Conservation (phyloP, 2,329 filamentous ascomycete species). For the Incumbomyces lentus region DNA sequence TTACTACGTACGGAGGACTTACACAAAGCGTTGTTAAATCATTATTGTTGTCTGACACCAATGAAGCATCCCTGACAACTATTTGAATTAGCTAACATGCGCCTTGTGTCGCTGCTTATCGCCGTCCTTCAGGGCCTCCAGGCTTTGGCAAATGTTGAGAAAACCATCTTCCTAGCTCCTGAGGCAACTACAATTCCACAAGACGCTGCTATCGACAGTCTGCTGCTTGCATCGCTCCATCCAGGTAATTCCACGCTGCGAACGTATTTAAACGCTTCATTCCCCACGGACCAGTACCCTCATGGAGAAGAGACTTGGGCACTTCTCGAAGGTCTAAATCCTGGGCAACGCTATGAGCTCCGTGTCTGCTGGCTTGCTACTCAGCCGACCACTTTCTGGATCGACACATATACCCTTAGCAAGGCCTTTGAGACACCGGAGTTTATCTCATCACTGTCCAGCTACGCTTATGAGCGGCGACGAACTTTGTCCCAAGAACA, state of each 20-base stretch:
- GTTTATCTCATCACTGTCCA: conserved; percentile 55
- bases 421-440: conserved; percentile 52
- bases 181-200: conserved; percentile 44
- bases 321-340: conserved; percentile 58
- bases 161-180: conserved; percentile 76
- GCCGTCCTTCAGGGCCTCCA: conserved; percentile 15
- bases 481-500: conserved; percentile 18
- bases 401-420: conserved; percentile 54
- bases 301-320: conserved; percentile 65
- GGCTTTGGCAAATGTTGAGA: conserved; percentile 69
- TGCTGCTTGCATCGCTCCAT: conserved; percentile 56
- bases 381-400: conserved; percentile 71
- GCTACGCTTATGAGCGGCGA: conserved; percentile 48
- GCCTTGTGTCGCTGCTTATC: conserved; percentile 10
- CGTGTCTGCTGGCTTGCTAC: conserved; percentile 89
- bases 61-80: too few relatives aligned
- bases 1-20: too few relatives aligned
- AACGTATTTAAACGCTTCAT: conserved; percentile 55
- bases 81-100: conserved; percentile 6
- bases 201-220: conserved; percentile 47
- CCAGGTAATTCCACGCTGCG: conserved; percentile 47
- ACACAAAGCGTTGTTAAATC: too few relatives aligned
- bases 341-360: conserved; percentile 74
- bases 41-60: too few relatives aligned
- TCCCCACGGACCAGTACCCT: conserved; percentile 47